phyloP scores from a whole-genome alignment of 768 basidiomycete genomes.

The Tylopilus plumbeoviolaceoides region DNA sequence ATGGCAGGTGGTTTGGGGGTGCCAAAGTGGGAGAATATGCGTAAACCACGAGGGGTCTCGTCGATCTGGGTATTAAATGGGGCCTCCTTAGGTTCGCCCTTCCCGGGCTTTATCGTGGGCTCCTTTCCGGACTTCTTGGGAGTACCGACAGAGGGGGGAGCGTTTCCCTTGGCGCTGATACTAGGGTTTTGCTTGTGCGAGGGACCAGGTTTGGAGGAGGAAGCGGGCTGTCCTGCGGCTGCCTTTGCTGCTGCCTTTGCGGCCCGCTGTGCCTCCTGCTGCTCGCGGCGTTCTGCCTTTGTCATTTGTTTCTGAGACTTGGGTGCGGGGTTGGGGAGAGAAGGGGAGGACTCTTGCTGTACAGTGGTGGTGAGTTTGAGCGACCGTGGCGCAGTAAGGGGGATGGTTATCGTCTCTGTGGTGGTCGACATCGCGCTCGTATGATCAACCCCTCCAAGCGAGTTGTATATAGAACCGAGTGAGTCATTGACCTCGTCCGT shows the following conservation, averaged over 20 bases:
- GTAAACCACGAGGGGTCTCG: conserved; percentile 52
- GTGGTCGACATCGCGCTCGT: conserved; percentile 21
- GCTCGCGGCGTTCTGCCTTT: conserved; percentile 74
- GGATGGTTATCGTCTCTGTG: conserved; percentile 18
- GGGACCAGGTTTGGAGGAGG: conserved; percentile 28
- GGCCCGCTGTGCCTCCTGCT: conserved; percentile 76
- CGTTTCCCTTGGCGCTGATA: conserved; percentile 18
- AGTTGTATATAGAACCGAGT: background rate
- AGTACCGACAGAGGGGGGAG: conserved; percentile 10
- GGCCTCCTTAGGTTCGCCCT: conserved; percentile 27
- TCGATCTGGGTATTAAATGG: conserved; percentile 30
- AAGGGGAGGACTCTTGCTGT: background rate
- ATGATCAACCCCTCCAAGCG: background rate
- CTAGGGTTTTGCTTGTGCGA: conserved; percentile 24
- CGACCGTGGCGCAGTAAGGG: conserved; percentile 7
- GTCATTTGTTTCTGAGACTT: conserved; percentile 70
- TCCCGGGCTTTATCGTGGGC: conserved; percentile 13
- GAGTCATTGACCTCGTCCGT: conserved; percentile 19
- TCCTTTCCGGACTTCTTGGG: conserved; percentile 28
- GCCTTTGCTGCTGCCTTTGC: conserved; percentile 59
- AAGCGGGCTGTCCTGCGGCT: conserved; percentile 16
- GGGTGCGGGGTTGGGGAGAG: conserved; percentile 9
- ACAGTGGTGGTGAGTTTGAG: conserved; percentile 14
- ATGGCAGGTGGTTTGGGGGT: conserved; percentile 52
- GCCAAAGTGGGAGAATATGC: conserved; percentile 86